A percentile compares a stretch with the other conserved stretches of the same genome.
phyloP scores from a whole-genome alignment of 2,329 filamentous ascomycete genomes.

The Trichoderma koningii region DNA sequence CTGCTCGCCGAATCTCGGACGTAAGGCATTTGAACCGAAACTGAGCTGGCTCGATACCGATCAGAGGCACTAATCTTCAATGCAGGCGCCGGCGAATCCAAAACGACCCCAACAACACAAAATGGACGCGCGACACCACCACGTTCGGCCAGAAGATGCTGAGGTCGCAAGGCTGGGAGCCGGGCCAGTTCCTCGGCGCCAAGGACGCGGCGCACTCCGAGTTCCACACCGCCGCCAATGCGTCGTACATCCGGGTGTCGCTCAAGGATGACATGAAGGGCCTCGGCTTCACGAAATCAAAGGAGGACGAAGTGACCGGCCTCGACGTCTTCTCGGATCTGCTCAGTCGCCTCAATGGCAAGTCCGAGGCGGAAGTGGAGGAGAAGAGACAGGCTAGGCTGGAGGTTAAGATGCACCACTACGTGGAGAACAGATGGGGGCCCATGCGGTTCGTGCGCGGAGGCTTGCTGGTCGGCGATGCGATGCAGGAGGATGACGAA shows the following conservation, averaged over 20 bases:
- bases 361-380: constrained; percentile 70
- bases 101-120: constrained; percentile 92
- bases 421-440: constrained; percentile 75
- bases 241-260: constrained; percentile 80
- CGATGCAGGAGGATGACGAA: constrained; percentile 46
- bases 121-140: constrained; percentile 80
- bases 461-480: constrained; percentile 67
- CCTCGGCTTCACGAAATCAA: constrained; percentile 76
- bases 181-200: constrained; percentile 79
- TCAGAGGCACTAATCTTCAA: constrained; percentile 26
- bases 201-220: constrained; percentile 73
- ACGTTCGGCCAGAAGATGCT: constrained; percentile 91
- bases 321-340: constrained; percentile 85
- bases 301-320: constrained; percentile 77
- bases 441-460: constrained; percentile 83
- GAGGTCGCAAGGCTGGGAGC: constrained; percentile 84
- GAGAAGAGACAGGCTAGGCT: constrained; percentile 68
- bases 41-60: not conserved
- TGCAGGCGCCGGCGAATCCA: constrained; percentile 66
- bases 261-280: constrained; percentile 92
- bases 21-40: constrained; percentile 31
- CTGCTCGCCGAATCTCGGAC: constrained; percentile 42
- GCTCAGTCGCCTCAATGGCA: constrained; percentile 86
- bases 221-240: constrained; percentile 76
- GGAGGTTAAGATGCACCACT: constrained; percentile 71